phyloP scores from a whole-genome alignment of 2,329 filamentous ascomycete species.

The Aspergillus neoniger region DNA sequence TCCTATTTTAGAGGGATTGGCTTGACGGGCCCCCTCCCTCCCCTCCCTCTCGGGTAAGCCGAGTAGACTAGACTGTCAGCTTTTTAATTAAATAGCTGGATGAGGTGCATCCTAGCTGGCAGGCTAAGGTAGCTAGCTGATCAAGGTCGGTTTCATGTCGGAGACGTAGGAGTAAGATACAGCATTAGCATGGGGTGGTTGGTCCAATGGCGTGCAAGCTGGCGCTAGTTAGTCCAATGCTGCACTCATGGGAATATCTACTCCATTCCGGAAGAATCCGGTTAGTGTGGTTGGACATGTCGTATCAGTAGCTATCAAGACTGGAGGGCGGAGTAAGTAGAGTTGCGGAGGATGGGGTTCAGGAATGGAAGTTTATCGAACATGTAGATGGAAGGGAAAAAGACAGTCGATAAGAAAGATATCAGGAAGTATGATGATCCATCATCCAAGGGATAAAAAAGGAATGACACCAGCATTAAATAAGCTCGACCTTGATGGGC shows the following conservation, averaged over 20 bases:
- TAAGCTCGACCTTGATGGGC: background rate
- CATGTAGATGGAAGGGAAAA: background rate
- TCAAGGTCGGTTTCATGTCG: background rate
- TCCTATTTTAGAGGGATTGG: constrained; percentile 1
- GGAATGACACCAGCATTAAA: background rate
- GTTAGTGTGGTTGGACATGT: background rate
- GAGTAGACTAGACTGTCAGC: constrained; percentile 4
- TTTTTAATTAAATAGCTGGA: constrained; percentile 1
- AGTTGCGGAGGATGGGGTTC: background rate
- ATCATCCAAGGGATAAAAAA: background rate
- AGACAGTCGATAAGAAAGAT: background rate
- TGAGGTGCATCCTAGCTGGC: background rate
- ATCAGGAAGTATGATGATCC: background rate
- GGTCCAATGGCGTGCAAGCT: too few relatives aligned
- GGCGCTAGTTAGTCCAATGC: background rate
- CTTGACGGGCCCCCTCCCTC: background rate
- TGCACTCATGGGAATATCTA: background rate
- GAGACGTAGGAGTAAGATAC: background rate
- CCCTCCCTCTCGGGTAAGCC: background rate
- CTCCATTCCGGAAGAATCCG: too few relatives aligned
- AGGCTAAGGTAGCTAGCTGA: background rate
- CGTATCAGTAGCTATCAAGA: background rate
- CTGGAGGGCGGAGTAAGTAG: background rate
- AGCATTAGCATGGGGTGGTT: background rate
- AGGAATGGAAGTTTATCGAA: background rate